Evolutionary conservation across 2,329 filamentous ascomycete genomes (phyloP), one percentile per base, ranked within the genome.

Genomic region (Trichoderma sp.): DNA sequence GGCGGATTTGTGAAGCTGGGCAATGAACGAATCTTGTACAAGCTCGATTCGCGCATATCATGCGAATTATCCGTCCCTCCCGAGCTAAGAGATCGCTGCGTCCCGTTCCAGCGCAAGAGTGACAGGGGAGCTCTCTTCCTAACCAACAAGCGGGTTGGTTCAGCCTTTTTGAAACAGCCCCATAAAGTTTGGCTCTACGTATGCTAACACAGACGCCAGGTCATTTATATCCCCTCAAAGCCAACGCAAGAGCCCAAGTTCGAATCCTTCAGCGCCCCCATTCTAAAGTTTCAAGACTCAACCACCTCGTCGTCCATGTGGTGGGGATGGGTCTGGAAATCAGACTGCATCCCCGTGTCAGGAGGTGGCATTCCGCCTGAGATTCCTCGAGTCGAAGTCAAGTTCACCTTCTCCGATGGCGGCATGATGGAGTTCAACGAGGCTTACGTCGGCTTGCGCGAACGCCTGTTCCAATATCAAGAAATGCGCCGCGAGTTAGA

Each of bases 291-390:
- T 56, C 88, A 92, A 79, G 95, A 98, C 80, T 92, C 92, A 7
- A 92, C 92, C 76, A 92, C 96, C 71, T 80, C 79, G 11, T 89
- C 91, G 37, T 92, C 94, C 3, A 94, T 95, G 40, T 97, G 94
- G 85, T 97, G 97, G 79, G 94, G 95, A 24, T 97, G 97, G 84
- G 91, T 92, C 73, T 98, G 94, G 94, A 89, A 89, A 68, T 91
- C 92, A 29, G 83, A 91, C 56, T 89, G 96, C 70, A 91, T 91
- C 74, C 93, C 95, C 1, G 92, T 97, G 29, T 83, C 91, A 0
- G 92, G 92, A 43, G 96, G 96, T 47, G 92, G 93, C 61, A 92
- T 97, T 62, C 92, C 94, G 0, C 81, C 90, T 5, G 84, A 91
- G 27, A 86, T 93, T 71, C 86, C 90, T 21, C 88, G 90, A 33